These are phyloP conservation scores for Xylariales sp. DNA, from an alignment of 2,329 filamentous ascomycete species.

Conservation along the genomic window DNA sequence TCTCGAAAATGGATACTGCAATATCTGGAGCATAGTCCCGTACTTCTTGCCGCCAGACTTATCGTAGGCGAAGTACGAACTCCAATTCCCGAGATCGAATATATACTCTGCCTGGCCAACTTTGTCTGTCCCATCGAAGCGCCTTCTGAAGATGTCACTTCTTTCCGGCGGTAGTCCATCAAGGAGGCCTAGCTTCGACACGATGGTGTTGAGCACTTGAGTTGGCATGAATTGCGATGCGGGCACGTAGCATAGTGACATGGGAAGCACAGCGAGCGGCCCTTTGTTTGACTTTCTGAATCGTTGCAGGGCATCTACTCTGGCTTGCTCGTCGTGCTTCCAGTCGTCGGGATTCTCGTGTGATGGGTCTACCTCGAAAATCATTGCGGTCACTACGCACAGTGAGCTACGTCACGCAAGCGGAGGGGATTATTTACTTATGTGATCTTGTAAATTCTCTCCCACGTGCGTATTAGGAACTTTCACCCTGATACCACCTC, in stretches of 20 bases:
- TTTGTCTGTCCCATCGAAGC: conserved; percentile 17
- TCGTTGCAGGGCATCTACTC: conserved; percentile 27
- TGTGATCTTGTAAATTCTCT: conserved; percentile 45
- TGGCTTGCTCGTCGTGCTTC: conserved; percentile 20
- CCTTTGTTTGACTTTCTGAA: conserved; percentile 25
- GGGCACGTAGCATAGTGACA: conserved; percentile 38
- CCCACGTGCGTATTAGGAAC: conserved; percentile 41
- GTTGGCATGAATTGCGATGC: conserved; percentile 28
- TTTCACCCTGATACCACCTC: conserved; percentile 37
- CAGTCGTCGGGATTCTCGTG: conserved; percentile 37
- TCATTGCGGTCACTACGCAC: conserved; percentile 22
- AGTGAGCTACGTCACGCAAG: background rate
- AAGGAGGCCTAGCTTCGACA: too few species aligned
- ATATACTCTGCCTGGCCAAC: conserved; percentile 45
- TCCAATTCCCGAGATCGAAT: conserved; percentile 45
- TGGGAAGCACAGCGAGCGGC: conserved; percentile 33
- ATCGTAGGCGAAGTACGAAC: conserved; percentile 28
- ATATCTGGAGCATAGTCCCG: conserved; percentile 42
- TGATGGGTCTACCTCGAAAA: conserved; percentile 40
- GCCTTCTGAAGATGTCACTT: too few species aligned
- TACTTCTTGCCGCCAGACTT: conserved; percentile 34
- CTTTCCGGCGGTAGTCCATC: too few species aligned
- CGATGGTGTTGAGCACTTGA: too few species aligned
- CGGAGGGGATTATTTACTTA: conserved; percentile 12
- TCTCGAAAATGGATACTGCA: conserved; percentile 47